These are phyloP conservation scores for Komagataella populi DNA, from an alignment of 805 yeast genomes.

Conservation along the genomic window DNA sequence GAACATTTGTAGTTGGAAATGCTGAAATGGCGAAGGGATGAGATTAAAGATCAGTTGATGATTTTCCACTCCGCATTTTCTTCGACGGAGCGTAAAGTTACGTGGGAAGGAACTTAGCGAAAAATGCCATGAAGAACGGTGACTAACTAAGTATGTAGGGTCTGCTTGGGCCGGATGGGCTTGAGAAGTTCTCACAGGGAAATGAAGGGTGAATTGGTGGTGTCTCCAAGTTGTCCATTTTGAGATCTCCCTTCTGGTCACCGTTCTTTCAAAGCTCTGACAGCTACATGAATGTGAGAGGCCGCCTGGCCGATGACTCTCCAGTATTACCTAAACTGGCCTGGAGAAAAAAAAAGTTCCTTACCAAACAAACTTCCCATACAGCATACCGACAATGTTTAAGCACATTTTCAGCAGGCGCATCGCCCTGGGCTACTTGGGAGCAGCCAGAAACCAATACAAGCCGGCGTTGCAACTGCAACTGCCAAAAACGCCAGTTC, in stretches of 20 bases:
- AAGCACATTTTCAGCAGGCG: neutral
- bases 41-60: neutral
- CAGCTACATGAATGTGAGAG: neutral
- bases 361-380: neutral
- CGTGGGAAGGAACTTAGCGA: neutral
- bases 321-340: neutral
- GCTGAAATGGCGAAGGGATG: neutral
- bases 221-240: neutral
- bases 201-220: neutral
- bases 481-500: constrained; percentile 8
- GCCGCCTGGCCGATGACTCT: neutral
- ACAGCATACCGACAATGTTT: neutral
- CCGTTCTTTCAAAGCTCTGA: neutral
- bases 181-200: neutral
- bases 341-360: neutral
- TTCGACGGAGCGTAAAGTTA: neutral
- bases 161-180: no score
- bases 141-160: neutral
- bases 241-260: neutral
- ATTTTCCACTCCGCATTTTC: neutral
- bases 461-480: neutral
- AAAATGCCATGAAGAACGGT: neutral
- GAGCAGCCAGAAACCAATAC: neutral
- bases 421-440: neutral
- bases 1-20: neutral